These are phyloP conservation scores for Metarhizium sp. DNA, from an alignment of 2,329 filamentous ascomycete species.

Conservation along the genomic window DNA sequence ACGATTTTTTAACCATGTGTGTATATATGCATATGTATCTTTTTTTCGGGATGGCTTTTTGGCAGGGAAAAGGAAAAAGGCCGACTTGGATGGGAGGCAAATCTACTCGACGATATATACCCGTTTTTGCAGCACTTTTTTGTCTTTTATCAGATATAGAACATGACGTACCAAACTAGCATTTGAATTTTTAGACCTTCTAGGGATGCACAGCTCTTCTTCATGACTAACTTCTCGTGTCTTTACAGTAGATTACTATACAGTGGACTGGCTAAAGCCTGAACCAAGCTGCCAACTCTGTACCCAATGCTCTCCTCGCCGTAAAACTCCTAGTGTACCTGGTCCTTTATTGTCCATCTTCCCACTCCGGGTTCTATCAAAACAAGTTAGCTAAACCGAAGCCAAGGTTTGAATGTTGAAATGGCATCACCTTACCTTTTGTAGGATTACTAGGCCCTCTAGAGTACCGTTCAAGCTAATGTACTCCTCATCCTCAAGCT, in stretches of 20 bases:
- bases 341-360: conserved; percentile 25
- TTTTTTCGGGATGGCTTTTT: background rate
- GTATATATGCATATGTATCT: background rate
- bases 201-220: conserved; percentile 14
- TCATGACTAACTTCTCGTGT: background rate
- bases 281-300: background rate
- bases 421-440: conserved; percentile 61
- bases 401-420: background rate
- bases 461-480: conserved; percentile 83
- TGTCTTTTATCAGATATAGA: background rate
- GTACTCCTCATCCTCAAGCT: conserved; percentile 97
- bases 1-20: background rate
- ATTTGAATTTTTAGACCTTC: conserved; percentile 14
- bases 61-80: background rate
- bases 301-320: background rate
- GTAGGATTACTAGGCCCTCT: conserved; percentile 90
- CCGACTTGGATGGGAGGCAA: background rate
- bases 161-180: background rate
- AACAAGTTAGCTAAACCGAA: conserved; percentile 9
- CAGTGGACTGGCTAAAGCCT: conserved; percentile 15
- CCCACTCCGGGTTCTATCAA: conserved; percentile 29
- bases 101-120: background rate
- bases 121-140: background rate
- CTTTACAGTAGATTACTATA: conserved; percentile 20
- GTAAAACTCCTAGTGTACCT: background rate